Evolutionary conservation across 2,329 filamentous ascomycete species (phyloP), one percentile per base, ranked within the genome.

Genomic region (Ophiostoma montium): DNA sequence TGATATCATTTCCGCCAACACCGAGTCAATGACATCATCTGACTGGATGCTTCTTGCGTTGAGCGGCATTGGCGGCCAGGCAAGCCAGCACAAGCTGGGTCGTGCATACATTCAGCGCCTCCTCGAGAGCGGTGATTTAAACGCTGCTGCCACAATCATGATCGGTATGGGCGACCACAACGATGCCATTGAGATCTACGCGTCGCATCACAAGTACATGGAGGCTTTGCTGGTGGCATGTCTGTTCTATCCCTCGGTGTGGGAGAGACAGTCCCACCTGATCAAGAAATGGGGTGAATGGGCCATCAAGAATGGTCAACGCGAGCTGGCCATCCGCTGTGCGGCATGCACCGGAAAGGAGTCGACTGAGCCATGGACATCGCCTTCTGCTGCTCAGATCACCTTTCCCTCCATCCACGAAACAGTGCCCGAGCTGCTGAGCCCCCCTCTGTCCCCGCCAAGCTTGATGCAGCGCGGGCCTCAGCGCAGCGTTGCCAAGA

Each of bases 31-130:
- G 75, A 90, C 87, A 10, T 87, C 85, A 2, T 86, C 86, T 0
- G 92, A 96, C 64, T 98, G 92, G 92, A 95, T 98, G 87, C 68
- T 96, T 51, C 70, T 98, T 33, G 90, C 92, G 11, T 67, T 98
- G 47, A 94, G 86, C 60, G 85, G 86, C 36, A 94, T 96, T 65
- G 87, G 85, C 47, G 76, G 80, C 3, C 71, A 79, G 53, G 72
- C 78, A 35, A 87, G 87, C 1, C 86, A 94, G 58, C 89, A 94
- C 62, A 94, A 94, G 62, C 78, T 96, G 15, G 88, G 86, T 1
- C 84, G 90, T 51, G 82, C 87, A 3, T 95, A 95, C 57, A 86
- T 95, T 1, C 89, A 95, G 63, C 81, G 88, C 46, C 72, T 98
- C 1, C 74, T 98, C 1, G 88, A 94, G 63, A 86, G 82, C 54